Conservation (phyloP, 2,329 filamentous ascomycete genomes). For the Colletotrichum sublineola region DNA sequence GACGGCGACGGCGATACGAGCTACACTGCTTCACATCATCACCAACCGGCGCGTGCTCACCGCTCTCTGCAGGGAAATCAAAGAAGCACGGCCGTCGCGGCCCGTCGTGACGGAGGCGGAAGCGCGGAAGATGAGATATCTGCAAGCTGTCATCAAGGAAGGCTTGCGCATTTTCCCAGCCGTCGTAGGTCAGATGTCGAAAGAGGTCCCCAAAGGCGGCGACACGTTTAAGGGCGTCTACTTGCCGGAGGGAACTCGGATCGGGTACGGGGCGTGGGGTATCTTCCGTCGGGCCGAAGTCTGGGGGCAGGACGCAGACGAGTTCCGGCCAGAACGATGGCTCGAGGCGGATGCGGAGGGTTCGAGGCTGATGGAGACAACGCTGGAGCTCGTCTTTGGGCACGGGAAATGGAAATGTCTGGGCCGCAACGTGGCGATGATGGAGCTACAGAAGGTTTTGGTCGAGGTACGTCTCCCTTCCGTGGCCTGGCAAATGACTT, state of each 20-base stretch:
- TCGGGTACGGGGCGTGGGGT: conserved; percentile 53
- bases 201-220: conserved; percentile 53
- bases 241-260: conserved; percentile 50
- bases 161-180: conserved; percentile 56
- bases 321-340: conserved; percentile 40
- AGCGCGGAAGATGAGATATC: conserved; percentile 56
- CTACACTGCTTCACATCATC: conserved; percentile 66
- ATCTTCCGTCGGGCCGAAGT: conserved; percentile 46
- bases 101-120: conserved; percentile 50
- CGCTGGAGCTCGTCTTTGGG: conserved; percentile 55
- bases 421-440: conserved; percentile 54
- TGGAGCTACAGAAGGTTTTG: conserved; percentile 51
- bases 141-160: conserved; percentile 66
- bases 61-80: conserved; percentile 61
- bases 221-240: conserved; percentile 52
- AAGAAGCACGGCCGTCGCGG: conserved; percentile 44
- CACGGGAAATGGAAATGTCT: conserved; percentile 56
- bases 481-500: conserved; percentile 3
- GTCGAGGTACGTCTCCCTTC: conserved; percentile 47
- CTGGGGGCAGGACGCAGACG: conserved; percentile 33
- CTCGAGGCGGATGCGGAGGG: conserved; percentile 47
- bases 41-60: conserved; percentile 61
- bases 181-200: conserved; percentile 53
- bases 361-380: conserved; percentile 51
- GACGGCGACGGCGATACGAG: conserved; percentile 67